Evolutionary conservation across 768 basidiomycete species (phyloP).

Genomic region (Boletus sensibilis): DNA sequence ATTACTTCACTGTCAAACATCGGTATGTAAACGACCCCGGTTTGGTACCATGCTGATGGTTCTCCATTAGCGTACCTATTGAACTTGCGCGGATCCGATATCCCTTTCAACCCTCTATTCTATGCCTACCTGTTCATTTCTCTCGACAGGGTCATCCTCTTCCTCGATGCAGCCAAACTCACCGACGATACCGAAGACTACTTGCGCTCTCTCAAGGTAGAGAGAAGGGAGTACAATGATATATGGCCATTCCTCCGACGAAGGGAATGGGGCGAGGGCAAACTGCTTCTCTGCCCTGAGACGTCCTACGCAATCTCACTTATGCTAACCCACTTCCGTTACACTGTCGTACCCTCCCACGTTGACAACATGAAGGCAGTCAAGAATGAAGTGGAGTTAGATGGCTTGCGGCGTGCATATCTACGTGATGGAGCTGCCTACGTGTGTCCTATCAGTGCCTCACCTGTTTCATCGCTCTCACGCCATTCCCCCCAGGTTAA

Average conservation of each 20-base stretch:
- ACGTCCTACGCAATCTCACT: conserved; percentile 82
- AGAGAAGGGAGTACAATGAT: conserved; percentile 66
- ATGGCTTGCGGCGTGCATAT: conserved; percentile 82
- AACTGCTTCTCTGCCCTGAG: conserved; percentile 69
- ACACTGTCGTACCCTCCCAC: conserved; percentile 66
- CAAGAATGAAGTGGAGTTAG: conserved; percentile 86
- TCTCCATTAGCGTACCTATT: conserved; percentile 67
- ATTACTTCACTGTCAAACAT: conserved; percentile 70
- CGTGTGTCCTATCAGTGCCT: conserved; percentile 43
- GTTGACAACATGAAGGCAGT: conserved; percentile 79
- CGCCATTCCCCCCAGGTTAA: conserved; percentile 43
- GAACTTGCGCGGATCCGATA: conserved; percentile 87
- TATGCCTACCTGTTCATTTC: conserved; percentile 82
- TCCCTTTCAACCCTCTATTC: conserved; percentile 92
- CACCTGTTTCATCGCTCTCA: conserved; percentile 8
- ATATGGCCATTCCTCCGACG: conserved; percentile 76
- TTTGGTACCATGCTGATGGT: conserved; percentile 2
- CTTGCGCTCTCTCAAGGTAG: conserved; percentile 55
- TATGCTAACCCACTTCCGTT: conserved; percentile 81
- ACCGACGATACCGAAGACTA: conserved; percentile 57
- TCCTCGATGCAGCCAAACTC: conserved; percentile 71
- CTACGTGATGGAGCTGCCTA: conserved; percentile 86
- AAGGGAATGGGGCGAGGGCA: conserved; percentile 78
- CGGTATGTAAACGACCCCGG: conserved; percentile 41
- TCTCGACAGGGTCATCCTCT: conserved; percentile 60